Evolutionary conservation across 1,284 basidiomycete species (phyloP).

Genomic region (Rhodotorula sp.): DNA sequence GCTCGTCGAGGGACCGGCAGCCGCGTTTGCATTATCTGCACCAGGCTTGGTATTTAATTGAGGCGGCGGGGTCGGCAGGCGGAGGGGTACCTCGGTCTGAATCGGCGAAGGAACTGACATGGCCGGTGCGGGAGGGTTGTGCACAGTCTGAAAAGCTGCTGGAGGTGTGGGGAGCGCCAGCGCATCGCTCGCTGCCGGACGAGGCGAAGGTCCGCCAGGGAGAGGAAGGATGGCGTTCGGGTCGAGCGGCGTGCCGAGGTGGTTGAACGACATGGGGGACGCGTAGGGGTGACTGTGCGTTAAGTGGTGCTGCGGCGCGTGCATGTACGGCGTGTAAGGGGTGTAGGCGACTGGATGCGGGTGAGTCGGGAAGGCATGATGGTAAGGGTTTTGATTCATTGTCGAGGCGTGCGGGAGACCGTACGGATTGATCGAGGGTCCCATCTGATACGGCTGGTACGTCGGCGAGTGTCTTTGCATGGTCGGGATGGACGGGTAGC

Average conservation of each 20-base stretch:
- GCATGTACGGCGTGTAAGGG: constrained; percentile 3
- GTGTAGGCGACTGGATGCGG: neutral
- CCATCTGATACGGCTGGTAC: no score
- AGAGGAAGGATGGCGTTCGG: no score
- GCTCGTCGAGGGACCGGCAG: neutral
- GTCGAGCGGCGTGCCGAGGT: no score
- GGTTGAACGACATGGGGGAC: neutral
- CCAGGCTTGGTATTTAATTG: neutral
- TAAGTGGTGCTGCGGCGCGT: neutral
- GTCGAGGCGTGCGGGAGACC: neutral
- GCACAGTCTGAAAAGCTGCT: neutral
- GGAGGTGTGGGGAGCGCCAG: neutral
- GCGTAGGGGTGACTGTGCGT: neutral
- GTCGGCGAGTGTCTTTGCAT: no score
- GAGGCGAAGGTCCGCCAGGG: no score
- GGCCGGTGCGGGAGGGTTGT: neutral
- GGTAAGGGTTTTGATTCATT: neutral
- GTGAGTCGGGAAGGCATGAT: neutral
- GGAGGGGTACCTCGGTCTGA: neutral
- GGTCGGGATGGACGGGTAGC: no score
- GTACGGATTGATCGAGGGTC: neutral
- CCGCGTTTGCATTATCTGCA: no score
- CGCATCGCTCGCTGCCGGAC: no score
- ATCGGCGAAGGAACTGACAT: neutral
- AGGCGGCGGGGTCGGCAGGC: neutral